phyloP scores from a whole-genome alignment of 305 asterid genomes.

The Fraxinus sp. region DNA sequence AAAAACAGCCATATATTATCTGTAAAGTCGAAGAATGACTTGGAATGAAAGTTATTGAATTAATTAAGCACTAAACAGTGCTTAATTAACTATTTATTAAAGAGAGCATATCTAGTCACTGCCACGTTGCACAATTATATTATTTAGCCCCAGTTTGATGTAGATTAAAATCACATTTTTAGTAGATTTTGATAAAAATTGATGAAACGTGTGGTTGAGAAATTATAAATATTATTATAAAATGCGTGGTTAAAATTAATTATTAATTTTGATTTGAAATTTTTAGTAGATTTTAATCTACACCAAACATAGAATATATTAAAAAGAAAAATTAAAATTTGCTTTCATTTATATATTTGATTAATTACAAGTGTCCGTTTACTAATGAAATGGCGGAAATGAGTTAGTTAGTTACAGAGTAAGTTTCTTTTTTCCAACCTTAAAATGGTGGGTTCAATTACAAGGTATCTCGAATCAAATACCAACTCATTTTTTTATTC shows the following conservation, averaged over 20 bases:
- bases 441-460: background rate
- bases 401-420: background rate
- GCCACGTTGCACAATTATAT: background rate
- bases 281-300: background rate
- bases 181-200: background rate
- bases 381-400: background rate
- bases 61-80: background rate
- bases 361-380: background rate
- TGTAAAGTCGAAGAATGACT: conserved; percentile 41
- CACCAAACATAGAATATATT: background rate
- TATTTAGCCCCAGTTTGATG: background rate
- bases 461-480: background rate
- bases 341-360: background rate
- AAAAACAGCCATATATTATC: conserved; percentile 34
- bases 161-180: background rate
- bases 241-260: background rate
- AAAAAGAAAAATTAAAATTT: background rate
- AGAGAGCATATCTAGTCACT: background rate
- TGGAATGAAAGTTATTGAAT: conserved; percentile 28
- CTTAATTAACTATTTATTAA: background rate
- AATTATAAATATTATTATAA: no score
- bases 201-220: background rate
- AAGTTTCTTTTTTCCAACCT: background rate
- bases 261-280: background rate
- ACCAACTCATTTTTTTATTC: background rate